Percentiles rank a stretch among this genome's conserved stretches.
These are phyloP conservation scores for Hyparrhenia diplandra DNA, from an alignment of 176 grass and related monocot species.

Conservation along the genomic window DNA sequence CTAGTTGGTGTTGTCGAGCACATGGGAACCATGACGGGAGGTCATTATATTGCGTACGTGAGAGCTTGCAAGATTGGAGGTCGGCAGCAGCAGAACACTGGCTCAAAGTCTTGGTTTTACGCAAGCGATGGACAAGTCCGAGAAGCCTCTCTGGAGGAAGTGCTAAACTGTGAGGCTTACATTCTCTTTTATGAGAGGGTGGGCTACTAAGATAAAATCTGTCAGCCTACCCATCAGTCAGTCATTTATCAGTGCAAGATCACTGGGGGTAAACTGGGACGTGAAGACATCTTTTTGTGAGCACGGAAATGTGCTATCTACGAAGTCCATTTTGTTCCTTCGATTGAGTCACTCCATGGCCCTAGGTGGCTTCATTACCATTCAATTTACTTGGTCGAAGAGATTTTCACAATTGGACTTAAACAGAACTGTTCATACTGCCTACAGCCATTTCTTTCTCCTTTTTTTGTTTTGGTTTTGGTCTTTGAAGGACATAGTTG, in stretches of 20 bases:
- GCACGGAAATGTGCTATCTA: neutral
- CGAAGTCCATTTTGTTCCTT: constrained; percentile 31
- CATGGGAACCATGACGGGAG: constrained; percentile 61
- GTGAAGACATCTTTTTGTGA: neutral
- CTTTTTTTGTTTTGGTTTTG: neutral
- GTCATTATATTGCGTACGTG: constrained; percentile 77
- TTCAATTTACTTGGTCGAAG: constrained; percentile 17
- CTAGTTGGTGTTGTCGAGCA: constrained; percentile 81
- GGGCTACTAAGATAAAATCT: neutral
- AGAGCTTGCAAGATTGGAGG: constrained; percentile 51
- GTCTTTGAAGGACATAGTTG: neutral
- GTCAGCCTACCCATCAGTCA: neutral
- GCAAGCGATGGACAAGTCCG: constrained; percentile 53
- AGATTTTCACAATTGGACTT: constrained; percentile 29
- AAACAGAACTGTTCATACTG: constrained; percentile 24
- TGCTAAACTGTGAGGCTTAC: constrained; percentile 62
- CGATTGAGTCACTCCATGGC: neutral
- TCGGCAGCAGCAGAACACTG: constrained; percentile 16
- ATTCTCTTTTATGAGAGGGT: constrained; percentile 70
- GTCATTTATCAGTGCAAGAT: constrained; percentile 15
- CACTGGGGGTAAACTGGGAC: neutral
- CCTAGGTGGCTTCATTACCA: neutral
- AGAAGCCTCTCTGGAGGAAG: constrained; percentile 55
- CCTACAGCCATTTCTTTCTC: neutral
- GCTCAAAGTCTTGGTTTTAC: constrained; percentile 57